A percentile compares a stretch with the other conserved stretches of the same genome.
Evolutionary conservation across 2,329 filamentous ascomycete genomes (phyloP).

Genomic region (Botrytis byssoidea): DNA sequence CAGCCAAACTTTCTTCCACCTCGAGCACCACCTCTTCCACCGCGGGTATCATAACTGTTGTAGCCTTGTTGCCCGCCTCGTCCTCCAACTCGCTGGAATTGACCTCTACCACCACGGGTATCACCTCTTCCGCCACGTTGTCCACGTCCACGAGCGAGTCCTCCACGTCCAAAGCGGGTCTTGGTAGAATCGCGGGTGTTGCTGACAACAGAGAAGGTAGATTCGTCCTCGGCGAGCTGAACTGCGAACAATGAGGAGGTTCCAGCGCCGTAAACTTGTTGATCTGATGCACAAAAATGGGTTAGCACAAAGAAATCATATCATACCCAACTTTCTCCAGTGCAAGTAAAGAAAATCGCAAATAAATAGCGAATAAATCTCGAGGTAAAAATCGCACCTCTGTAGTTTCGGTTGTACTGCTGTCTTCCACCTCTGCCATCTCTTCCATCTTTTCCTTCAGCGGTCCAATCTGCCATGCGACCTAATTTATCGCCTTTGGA

Average conservation of each 20-base stretch:
- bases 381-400: conserved; percentile 58
- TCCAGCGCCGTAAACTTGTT: conserved; percentile 94
- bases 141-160: conserved; percentile 77
- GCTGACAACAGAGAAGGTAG: conserved; percentile 96
- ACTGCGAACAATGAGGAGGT: conserved; percentile 85
- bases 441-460: conserved; percentile 81
- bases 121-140: conserved; percentile 71
- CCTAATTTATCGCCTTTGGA: conserved; percentile 98
- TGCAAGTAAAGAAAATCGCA: conserved; percentile 24
- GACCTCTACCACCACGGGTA: conserved; percentile 59
- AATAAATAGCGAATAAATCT: conserved; percentile 25
- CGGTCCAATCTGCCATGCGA: conserved; percentile 98
- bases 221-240: conserved; percentile 91
- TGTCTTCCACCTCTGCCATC: conserved; percentile 71
- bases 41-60: conserved; percentile 68
- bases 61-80: conserved; percentile 65
- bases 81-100: conserved; percentile 71
- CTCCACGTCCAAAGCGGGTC: conserved; percentile 83
- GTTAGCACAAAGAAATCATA: conserved; percentile 21
- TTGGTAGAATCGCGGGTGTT: conserved; percentile 86
- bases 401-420: conserved; percentile 89
- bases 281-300: conserved; percentile 57
- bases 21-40: conserved; percentile 66
- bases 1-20: conserved; percentile 90
- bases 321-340: conserved; percentile 7